Evolutionary conservation across 345 rosid genomes (phyloP), one percentile per base, ranked within the genome.

Genomic region (Lepidium aucheri): DNA sequence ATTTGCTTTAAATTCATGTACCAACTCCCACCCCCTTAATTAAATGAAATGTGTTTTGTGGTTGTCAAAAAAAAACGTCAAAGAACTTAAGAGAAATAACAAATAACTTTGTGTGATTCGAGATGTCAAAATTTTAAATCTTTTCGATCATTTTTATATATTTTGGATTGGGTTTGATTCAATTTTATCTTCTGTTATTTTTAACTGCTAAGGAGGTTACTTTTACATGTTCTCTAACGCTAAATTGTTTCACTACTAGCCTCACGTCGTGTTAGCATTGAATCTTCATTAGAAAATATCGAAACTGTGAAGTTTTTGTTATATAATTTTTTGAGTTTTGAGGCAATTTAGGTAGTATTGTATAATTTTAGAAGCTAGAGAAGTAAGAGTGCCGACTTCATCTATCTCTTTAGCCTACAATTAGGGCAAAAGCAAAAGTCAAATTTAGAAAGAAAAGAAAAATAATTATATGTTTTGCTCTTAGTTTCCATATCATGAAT

Each of bases 171-270:
- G 33, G 55, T 63, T 18, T 61, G 30, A 46, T 64, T 59, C 47
- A 71, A 53, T 24, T 35, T 52, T 52, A 60, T n/a, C n/a, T n/a
- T n/a, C n/a, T 60, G 26, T 22, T n/a, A 26, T 34, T 63, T 56
- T 47, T 30, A 66, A 52, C n/a, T 73, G 72, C 67, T 60, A 67
- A 61, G 51, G 73, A 36, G 63, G 69, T 33, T 74, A 65, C 59
- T 67, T 74, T 74, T 61, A 74, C 73, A 68, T 74, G 77, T 74
- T 67, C n/a, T n/a, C 73, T 74, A 74, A 74, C 73, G 77, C 77
- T 53, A 67, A 52, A 44, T 60, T 60, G 53, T 45, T 60, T 60
- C 35, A 52, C 47, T 67, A 45, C 39, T 60, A 65, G 22, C 73
- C 53, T 67, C 73, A 73, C 77, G 73, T 73, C 52, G 68, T 67